Evolutionary conservation across 805 yeast genomes (phyloP).

Genomic region (Metschnikowia koreensis): DNA sequence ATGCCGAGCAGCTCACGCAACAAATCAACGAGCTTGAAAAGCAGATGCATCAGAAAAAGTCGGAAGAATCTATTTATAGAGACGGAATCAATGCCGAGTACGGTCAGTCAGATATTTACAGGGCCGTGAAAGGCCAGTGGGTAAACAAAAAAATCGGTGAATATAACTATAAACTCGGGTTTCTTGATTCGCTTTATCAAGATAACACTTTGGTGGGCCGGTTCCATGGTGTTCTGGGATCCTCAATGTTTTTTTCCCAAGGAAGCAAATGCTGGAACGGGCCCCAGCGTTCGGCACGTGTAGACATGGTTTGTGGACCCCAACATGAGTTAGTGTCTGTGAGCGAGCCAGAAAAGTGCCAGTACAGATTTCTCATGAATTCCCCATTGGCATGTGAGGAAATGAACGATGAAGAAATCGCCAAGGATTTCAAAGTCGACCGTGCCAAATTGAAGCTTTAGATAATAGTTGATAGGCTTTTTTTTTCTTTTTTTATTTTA

Average conservation of each 20-base stretch:
- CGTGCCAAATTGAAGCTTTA: conserved; percentile 1
- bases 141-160: conserved; percentile 57
- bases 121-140: conserved; percentile 54
- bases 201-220: conserved; percentile 22
- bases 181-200: conserved; percentile 58
- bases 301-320: conserved; percentile 66
- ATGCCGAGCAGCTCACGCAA: neutral
- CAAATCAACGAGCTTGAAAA: conserved; percentile 20
- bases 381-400: conserved; percentile 47
- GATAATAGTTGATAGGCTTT: neutral
- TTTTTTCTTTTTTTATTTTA: too few relatives aligned
- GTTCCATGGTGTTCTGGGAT: conserved; percentile 25
- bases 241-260: conserved; percentile 42
- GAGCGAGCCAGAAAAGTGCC: conserved; percentile 87
- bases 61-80: conserved; percentile 15
- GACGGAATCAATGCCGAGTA: conserved; percentile 31
- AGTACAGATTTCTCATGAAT: conserved; percentile 54
- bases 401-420: conserved; percentile 13
- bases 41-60: conserved; percentile 14
- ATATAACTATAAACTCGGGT: conserved; percentile 64
- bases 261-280: conserved; percentile 97
- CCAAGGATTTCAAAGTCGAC: conserved; percentile 14
- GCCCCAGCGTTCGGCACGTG: conserved; percentile 70
- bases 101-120: conserved; percentile 65
- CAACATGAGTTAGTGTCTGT: conserved; percentile 57